Base-by-base conservation (phyloP, 768 basidiomycete genomes). In the Porphyrellus cyaneotinctus region DNA sequence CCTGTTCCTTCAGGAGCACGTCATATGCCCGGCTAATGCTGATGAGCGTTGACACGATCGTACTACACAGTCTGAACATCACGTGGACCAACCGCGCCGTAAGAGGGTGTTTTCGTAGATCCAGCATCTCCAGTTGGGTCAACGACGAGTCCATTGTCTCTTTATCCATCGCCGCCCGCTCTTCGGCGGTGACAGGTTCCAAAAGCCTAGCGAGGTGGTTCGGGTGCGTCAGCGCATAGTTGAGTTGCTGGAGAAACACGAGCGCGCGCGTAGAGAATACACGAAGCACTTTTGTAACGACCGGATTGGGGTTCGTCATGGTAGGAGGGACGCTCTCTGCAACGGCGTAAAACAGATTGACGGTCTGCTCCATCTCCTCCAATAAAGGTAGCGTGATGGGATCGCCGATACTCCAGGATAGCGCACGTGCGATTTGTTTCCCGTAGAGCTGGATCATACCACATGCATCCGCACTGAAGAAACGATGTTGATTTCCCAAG, bases 211-310 rank as follows among this genome's bases (percentile, higher is more conserved):
- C 83, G 13, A 97, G 78, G 60, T 93, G 87, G 62, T 94, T 89
- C 8, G 94, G 94, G 68, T 97, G 94, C 0, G 91, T 87, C 43
- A 95, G 76, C 0, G 91, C 88, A 58, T 94, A 93, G 68, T 93
- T 94, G 56, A 97, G 71, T 58, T 93, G 88, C 63, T 93, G 91
- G 1, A 97, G 75, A 23, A 95, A 80, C 30, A 82, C 74, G 18
- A 94, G 70, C 0, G 87, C 84, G 54, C 82, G 82, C 1, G 74
- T 74, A 3, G 84, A 81, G 66, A 91, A 93, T 17, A 81, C 81
- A 1, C 77, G 76, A 38, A 93, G 75, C 7, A 91, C 80, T 58
- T 81, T 83, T 47, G 78, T 78, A 17, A 84, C 77, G 3, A 78
- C 78, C 41, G 81, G 76, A 42, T 65, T 65, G 8, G 58, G 52